These are phyloP conservation scores for Tuber brumale DNA, from an alignment of 495 filamentous ascomycete species.

Conservation along the genomic window DNA sequence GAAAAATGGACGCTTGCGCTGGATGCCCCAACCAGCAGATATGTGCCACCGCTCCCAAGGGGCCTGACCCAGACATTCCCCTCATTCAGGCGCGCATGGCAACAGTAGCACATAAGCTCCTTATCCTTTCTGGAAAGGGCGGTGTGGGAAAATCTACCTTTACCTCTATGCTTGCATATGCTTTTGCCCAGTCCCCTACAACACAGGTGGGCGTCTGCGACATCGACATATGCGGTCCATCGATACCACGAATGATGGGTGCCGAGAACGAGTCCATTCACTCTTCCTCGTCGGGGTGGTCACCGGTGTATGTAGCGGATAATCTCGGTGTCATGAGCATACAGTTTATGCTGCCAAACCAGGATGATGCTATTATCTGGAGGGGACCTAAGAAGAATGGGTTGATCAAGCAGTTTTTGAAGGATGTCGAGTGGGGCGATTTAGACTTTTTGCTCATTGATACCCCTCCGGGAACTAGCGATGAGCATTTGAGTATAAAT, in stretches of 20 bases:
- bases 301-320: constrained; percentile 85
- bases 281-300: constrained; percentile 71
- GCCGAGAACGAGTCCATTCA: constrained; percentile 90
- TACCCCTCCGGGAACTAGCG: constrained; percentile 88
- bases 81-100: constrained; percentile 77
- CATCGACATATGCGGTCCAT: constrained; percentile 90
- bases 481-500: constrained; percentile 92
- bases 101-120: constrained; percentile 77
- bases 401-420: constrained; percentile 92
- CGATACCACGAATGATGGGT: constrained; percentile 96
- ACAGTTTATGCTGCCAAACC: constrained; percentile 91
- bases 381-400: constrained; percentile 97
- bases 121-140: constrained; percentile 87
- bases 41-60: constrained; percentile 89
- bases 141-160: constrained; percentile 96
- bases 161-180: constrained; percentile 75
- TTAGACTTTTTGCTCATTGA: constrained; percentile 89
- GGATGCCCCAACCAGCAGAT: constrained; percentile 94
- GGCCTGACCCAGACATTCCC: constrained; percentile 88
- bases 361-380: constrained; percentile 95
- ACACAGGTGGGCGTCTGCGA: constrained; percentile 87
- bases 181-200: constrained; percentile 69
- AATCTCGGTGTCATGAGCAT: constrained; percentile 92
- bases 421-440: constrained; percentile 95
- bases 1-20: constrained; percentile 78